These are phyloP conservation scores for Gymnopilus dilepis DNA, from an alignment of 768 basidiomycete genomes.

Conservation along the genomic window DNA sequence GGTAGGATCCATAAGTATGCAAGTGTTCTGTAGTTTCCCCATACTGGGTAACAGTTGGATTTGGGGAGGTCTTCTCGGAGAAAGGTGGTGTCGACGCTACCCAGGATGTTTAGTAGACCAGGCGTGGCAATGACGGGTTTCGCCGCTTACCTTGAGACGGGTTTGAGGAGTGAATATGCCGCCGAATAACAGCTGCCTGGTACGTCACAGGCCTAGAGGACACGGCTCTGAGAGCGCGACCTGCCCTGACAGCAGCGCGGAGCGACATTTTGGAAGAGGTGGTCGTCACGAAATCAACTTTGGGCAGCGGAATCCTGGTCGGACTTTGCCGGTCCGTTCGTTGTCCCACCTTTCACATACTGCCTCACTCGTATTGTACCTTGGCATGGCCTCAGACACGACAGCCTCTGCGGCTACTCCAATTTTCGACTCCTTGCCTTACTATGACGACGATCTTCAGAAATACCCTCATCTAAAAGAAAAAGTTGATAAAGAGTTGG, in stretches of 20 bases:
- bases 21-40: constrained; percentile 77
- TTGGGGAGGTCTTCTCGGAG: constrained; percentile 86
- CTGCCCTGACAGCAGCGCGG: constrained; percentile 47
- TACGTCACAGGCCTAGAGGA: constrained; percentile 38
- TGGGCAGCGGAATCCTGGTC: constrained; percentile 26
- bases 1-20: constrained; percentile 92
- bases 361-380: constrained; percentile 5
- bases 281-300: constrained; percentile 17
- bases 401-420: constrained; percentile 28
- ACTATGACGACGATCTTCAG: constrained; percentile 93
- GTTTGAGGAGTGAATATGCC: constrained; percentile 54
- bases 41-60: constrained; percentile 77
- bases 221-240: constrained; percentile 46
- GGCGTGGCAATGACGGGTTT: constrained; percentile 19
- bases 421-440: constrained; percentile 87
- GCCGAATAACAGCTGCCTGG: constrained; percentile 32
- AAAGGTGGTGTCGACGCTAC: constrained; percentile 80
- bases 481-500: constrained; percentile 79
- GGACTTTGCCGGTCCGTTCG: constrained; percentile 40
- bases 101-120: constrained; percentile 16
- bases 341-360: constrained; percentile 12
- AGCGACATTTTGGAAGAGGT: constrained; percentile 38
- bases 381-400: constrained; percentile 29
- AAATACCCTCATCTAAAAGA: constrained; percentile 70
- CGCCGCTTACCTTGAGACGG: constrained; percentile 51